Conservation (phyloP, 331 rosid genomes). For the Quercus phellos region DNA sequence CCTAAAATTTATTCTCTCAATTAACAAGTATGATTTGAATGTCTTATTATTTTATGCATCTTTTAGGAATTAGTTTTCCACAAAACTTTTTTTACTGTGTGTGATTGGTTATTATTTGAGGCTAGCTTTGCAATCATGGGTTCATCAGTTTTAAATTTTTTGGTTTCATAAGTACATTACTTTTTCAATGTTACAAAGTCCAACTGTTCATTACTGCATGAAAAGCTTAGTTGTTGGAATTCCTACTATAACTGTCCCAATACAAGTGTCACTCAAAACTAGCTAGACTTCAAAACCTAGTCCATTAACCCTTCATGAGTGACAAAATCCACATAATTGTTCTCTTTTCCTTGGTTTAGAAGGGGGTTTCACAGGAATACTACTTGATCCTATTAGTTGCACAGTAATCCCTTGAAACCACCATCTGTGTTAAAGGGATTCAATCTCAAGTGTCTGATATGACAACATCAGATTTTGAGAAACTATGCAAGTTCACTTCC, state of each 20-base stretch:
- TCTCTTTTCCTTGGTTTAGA: background rate
- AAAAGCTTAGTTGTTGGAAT: background rate
- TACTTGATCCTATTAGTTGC: background rate
- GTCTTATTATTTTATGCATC: background rate
- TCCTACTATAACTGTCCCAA: background rate
- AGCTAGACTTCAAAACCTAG: no score
- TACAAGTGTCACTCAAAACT: background rate
- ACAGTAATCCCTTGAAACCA: background rate
- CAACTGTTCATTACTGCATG: background rate
- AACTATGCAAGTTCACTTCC: no score
- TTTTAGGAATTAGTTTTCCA: background rate
- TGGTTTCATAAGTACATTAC: no score
- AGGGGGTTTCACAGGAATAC: background rate
- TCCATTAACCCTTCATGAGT: background rate
- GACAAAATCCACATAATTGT: background rate
- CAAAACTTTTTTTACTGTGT: background rate
- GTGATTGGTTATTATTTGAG: background rate
- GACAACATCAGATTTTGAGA: background rate
- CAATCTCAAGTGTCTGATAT: background rate
- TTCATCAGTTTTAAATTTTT: no score
- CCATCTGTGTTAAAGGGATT: background rate
- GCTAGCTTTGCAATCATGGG: background rate
- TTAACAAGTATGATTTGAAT: background rate
- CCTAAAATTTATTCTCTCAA: background rate
- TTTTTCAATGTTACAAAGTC: no score